Conservation (phyloP, 352 stramenopile species). For the Salisapilia sapeloensis region DNA sequence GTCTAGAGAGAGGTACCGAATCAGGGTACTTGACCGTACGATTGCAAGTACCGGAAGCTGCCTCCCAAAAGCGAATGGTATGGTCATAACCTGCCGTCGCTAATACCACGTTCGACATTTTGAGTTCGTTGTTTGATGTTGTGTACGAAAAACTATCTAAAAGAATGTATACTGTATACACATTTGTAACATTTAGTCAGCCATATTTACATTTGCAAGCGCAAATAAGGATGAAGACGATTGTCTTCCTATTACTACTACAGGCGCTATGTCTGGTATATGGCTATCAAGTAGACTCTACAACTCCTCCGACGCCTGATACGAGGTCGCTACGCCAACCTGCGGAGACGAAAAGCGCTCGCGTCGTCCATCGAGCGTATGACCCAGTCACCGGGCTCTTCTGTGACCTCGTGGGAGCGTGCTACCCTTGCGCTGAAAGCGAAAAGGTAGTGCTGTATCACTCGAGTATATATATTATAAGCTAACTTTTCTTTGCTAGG, state of each 20-base stretch:
- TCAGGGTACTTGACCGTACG: conserved; percentile 93
- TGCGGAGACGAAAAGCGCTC: conserved; percentile 1
- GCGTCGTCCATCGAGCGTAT: conserved; percentile 30
- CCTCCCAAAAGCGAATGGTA: conserved; percentile 98
- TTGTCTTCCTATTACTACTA: too few relatives aligned
- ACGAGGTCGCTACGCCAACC: background rate
- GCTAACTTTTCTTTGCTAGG: conserved; percentile 5
- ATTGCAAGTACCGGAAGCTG: conserved; percentile 88
- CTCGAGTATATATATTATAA: conserved; percentile 1
- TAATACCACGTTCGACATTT: conserved; percentile 87
- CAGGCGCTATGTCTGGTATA: too few relatives aligned
- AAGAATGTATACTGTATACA: too few relatives aligned
- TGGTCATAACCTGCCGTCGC: conserved; percentile 95
- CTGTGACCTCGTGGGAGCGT: conserved; percentile 33
- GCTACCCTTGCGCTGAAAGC: conserved; percentile 25
- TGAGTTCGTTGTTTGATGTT: conserved; percentile 1
- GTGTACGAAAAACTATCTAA: conserved; percentile 1
- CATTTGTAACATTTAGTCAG: too few relatives aligned
- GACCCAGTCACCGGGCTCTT: conserved; percentile 37
- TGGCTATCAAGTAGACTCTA: too few relatives aligned
- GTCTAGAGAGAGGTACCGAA: conserved; percentile 32
- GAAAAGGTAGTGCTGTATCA: conserved; percentile 14
- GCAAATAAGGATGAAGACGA: too few relatives aligned
- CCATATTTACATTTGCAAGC: too few relatives aligned
- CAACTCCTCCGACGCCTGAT: too few relatives aligned